phyloP scores from a whole-genome alignment of 148 eudicot genomes.

The Amaranthus hypochondriacus region DNA sequence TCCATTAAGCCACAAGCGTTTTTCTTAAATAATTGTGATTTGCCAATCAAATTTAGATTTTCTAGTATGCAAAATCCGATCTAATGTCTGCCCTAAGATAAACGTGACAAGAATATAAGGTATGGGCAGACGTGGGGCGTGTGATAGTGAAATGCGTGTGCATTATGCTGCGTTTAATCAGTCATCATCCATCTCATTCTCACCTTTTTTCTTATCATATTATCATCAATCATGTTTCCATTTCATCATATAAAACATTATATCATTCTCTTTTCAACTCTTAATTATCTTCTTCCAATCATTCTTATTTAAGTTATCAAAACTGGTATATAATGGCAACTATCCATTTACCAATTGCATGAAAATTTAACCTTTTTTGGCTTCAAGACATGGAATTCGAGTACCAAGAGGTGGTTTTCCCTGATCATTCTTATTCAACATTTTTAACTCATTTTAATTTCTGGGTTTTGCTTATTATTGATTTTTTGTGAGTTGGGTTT shows the following conservation, averaged over 20 bases:
- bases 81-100: no score
- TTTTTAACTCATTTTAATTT: not conserved
- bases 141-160: not conserved
- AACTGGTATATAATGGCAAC: not conserved
- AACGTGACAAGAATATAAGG: not conserved
- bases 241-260: not conserved
- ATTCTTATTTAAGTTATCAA: not conserved
- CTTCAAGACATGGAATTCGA: slow-evolving; percentile 52
- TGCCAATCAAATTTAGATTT: no score
- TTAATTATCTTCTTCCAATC: not conserved
- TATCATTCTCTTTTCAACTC: not conserved
- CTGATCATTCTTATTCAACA: not conserved
- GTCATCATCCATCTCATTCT: not conserved
- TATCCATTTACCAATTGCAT: not conserved
- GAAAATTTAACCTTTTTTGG: not conserved
- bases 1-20: no score
- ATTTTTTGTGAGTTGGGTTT: slow-evolving; percentile 4
- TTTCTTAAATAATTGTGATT: no score
- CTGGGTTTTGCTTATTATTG: slow-evolving; percentile 10
- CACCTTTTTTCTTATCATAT: not conserved
- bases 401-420: slow-evolving; percentile 59
- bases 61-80: no score
- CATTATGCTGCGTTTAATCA: not conserved
- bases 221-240: not conserved
- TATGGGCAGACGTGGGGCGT: not conserved